Evolutionary conservation across 2,329 filamentous ascomycete species (phyloP).

Genomic region (Beauveria pseudobassiana): DNA sequence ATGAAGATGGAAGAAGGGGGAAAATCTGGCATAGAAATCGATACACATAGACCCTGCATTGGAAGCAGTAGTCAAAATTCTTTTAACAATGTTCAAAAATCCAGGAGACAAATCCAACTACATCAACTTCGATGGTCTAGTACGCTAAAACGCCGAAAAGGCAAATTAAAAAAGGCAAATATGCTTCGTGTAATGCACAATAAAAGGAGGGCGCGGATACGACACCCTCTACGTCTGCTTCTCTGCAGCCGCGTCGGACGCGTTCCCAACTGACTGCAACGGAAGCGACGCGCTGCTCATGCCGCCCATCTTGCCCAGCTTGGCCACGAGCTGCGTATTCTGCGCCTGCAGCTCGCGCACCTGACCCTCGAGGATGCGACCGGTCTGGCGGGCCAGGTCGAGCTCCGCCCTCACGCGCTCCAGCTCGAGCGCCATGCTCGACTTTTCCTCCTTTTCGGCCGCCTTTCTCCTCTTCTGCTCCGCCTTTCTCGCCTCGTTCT

Average conservation of each 20-base stretch:
- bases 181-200: neutral
- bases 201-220: neutral
- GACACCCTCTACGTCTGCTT: neutral
- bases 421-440: conserved; percentile 42
- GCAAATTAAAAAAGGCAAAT: neutral
- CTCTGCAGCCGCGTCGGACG: neutral
- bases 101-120: neutral
- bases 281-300: neutral
- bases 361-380: conserved; percentile 46
- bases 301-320: conserved; percentile 37
- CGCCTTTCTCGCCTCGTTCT: conserved; percentile 54
- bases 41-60: neutral
- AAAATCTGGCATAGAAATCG: neutral
- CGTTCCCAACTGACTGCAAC: neutral
- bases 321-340: conserved; percentile 51
- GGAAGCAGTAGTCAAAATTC: neutral
- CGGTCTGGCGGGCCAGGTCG: conserved; percentile 44
- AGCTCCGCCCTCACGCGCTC: conserved; percentile 43
- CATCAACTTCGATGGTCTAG: neutral
- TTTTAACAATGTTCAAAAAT: neutral
- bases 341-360: conserved; percentile 52
- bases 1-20: neutral
- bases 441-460: conserved; percentile 45
- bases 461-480: conserved; percentile 43
- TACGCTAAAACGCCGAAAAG: neutral